Evolutionary conservation across 108 stramenopile species (phyloP), one percentile per base, ranked within the genome.

Genomic region (Skeletonema costatum): DNA sequence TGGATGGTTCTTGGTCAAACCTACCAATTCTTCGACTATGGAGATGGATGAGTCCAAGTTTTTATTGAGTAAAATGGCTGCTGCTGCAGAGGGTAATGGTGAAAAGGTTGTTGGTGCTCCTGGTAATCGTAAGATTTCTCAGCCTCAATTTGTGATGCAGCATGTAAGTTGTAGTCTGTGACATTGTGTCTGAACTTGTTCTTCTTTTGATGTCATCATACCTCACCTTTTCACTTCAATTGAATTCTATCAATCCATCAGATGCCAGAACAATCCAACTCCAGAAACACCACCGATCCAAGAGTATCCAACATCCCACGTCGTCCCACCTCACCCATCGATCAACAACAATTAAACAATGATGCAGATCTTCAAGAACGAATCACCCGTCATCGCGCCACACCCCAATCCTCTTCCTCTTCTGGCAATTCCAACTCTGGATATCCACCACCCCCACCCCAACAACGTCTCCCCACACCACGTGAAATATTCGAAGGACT

Each of bases 401-500:
- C 75, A 66, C 79, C 16, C 62, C 72, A 33, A 35, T 60, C 65
- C 17, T 32, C 66, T 33, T 44, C 68, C 10, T 36, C 60, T 14
- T 61, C 71, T 41, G 9, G 44, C 7, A 50, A 68, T 36, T 66
- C 25, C 7, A 50, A 63, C 29, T 38, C 5, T 19, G 48, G 25
- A 10, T 56, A 56, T 56, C 31, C 36, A 2, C 9, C 38, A 39
- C 71, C 53, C 38, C 73, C 72, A 44, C 63, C 73, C 9, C 80
- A 44, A 41, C 69, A 78, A 65, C 70, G 78, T 32, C 82, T 93
- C 41, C 92, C 89, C 17, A 95, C 95, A 11, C 96, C 96, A 21
- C 78, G 74, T 1, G 91, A 95, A 74, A 88, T 98, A 68, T 90
- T 90, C 71, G 74, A 86, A 13, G 96, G 96, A 4, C 71, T 98